Evolutionary conservation across 495 filamentous ascomycete species (phyloP).

Genomic region (Amphirosellinia nigrospora): DNA sequence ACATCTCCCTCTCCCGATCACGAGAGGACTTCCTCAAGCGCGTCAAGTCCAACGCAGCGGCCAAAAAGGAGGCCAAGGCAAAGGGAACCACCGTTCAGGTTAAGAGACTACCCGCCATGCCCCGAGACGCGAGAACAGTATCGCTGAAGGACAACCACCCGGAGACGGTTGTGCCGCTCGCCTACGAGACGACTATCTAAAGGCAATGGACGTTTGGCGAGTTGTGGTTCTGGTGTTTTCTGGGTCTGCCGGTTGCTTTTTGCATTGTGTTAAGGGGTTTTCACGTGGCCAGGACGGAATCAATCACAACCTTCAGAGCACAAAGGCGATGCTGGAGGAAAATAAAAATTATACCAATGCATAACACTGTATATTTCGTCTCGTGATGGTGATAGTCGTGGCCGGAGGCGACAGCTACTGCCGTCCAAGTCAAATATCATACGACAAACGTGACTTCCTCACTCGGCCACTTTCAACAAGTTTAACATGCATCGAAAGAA

Average conservation of each 20-base stretch:
- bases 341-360: conserved; percentile 42
- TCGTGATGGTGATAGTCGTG: conserved; percentile 14
- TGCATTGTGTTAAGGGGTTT: conserved; percentile 42
- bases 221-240: conserved; percentile 32
- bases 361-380: conserved; percentile 20
- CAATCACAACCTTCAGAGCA: conserved; percentile 36
- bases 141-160: conserved; percentile 76
- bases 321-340: conserved; percentile 40
- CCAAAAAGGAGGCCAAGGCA: conserved; percentile 89
- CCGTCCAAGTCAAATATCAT: not conserved
- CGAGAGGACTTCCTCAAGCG: conserved; percentile 94
- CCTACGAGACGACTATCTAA: conserved; percentile 99
- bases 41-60: conserved; percentile 92
- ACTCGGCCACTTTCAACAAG: too few species aligned
- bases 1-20: conserved; percentile 90
- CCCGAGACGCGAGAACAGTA: conserved; percentile 79
- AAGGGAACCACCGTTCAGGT: conserved; percentile 84
- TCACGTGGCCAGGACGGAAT: conserved; percentile 40
- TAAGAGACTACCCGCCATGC: conserved; percentile 85
- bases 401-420: not conserved
- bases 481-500: too few species aligned
- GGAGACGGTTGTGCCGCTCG: conserved; percentile 87
- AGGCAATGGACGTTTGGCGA: conserved; percentile 25
- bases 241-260: conserved; percentile 42
- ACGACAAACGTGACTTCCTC: too few species aligned